Percentiles rank a stretch among this genome's conserved stretches.
phyloP scores from a whole-genome alignment of 805 yeast species.

The Sugiyamaella marilandica region DNA sequence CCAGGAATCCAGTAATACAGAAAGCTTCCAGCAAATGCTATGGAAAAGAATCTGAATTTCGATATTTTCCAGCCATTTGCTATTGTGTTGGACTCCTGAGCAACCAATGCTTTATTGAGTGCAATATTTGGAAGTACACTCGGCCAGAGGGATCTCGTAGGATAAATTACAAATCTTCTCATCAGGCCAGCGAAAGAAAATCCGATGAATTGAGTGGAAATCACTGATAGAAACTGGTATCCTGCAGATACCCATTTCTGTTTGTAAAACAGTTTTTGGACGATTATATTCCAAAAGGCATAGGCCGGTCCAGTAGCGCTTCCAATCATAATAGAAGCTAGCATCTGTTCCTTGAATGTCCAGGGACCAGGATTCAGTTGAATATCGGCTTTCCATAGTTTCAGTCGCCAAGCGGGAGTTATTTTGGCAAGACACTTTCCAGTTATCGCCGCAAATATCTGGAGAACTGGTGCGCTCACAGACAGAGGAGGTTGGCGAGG shows the following conservation, averaged over 20 bases:
- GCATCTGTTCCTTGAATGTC: constrained; percentile 60
- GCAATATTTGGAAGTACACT: constrained; percentile 54
- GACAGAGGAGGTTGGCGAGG: constrained; percentile 50
- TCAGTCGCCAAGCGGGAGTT: constrained; percentile 46
- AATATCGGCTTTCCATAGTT: constrained; percentile 35
- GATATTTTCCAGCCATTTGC: constrained; percentile 60
- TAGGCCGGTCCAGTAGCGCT: constrained; percentile 5
- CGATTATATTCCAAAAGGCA: constrained; percentile 18
- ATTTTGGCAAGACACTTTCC: constrained; percentile 37
- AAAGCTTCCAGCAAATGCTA: constrained; percentile 41
- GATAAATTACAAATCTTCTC: constrained; percentile 46
- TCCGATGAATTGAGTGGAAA: constrained; percentile 51
- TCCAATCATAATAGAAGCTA: constrained; percentile 38
- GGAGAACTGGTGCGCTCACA: constrained; percentile 41
- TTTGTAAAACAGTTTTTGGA: constrained; percentile 23
- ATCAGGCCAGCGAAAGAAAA: constrained; percentile 51
- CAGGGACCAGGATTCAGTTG: constrained; percentile 58
- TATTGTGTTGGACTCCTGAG: constrained; percentile 43
- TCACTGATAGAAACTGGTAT: constrained; percentile 41
- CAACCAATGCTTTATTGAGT: constrained; percentile 39
- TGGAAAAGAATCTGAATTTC: constrained; percentile 47
- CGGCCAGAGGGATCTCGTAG: constrained; percentile 44
- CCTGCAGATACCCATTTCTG: constrained; percentile 36
- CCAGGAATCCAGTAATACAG: constrained; percentile 67
- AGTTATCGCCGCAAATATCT: constrained; percentile 45